Base-by-base conservation (phyloP, 768 basidiomycete species). In the Dendrothele bispora region DNA sequence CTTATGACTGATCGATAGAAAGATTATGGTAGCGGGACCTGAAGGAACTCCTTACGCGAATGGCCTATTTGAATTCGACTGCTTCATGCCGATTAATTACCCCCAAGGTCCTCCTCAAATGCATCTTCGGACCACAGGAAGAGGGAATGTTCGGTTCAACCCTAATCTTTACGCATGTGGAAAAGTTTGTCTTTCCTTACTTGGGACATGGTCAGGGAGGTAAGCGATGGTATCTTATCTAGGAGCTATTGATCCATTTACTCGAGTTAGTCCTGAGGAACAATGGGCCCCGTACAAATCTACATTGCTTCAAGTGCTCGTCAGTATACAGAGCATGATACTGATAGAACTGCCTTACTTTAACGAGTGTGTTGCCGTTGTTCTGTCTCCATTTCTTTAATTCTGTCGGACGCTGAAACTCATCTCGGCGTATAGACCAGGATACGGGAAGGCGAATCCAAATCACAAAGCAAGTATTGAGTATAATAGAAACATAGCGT, bases 321-420 rank as follows among this genome's bases (percentile, higher is more conserved):
- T 83, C 27, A 78, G 75, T 45, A 79, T 81, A 21, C 80, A 80
- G 59, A 75, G 74, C 59, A 81, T 80, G 78, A 81, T 80, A 48
- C 60, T 80, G 27, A 69, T 78, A 18, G 78, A 81, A 29, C 52
- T 69, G 11, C 78, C 79, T 3, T 83, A 73, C 56, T 81, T 73
- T 61, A 83, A 81, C 54, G 80, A 82, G 78, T 79, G 52, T 25
- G 74, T 67, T 21, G 34, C 18, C 43, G 20, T n/a, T 28, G n/a
- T 5, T 40, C 38, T 17, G 11, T 34, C 30, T 40, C 18, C 29
- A 39, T 28, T n/a, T 42, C 22, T 36, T 18, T 24, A n/a, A 50
- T 53, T 14, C 21, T n/a, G n/a, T n/a, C n/a, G n/a, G n/a, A n/a
- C n/a, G n/a, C n/a, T n/a, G n/a, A n/a, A n/a, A 15, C 7, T 35